A percentile compares a stretch with the other conserved stretches of the same genome.
These are phyloP conservation scores for Claviceps paspali DNA, from an alignment of 2,329 filamentous ascomycete genomes.

Conservation along the genomic window DNA sequence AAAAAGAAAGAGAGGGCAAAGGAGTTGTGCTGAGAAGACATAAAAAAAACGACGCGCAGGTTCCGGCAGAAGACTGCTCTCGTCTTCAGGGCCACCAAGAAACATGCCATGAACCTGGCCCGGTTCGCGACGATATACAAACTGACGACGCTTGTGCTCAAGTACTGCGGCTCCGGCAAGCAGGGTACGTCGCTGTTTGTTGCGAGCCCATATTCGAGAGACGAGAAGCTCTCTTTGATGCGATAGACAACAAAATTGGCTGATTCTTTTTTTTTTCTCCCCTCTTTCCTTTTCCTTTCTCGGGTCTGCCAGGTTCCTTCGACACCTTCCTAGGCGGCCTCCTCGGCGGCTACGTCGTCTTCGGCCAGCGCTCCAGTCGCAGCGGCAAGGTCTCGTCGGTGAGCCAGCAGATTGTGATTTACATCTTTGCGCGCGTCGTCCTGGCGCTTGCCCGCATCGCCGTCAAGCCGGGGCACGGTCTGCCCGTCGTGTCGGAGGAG, in stretches of 20 bases:
- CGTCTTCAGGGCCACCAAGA: slow-evolving; percentile 72
- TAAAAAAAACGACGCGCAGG: no score
- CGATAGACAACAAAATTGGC: no score
- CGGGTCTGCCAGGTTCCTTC: slow-evolving; percentile 56
- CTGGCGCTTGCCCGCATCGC: slow-evolving; percentile 72
- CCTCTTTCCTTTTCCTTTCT: no score
- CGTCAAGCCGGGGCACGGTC: slow-evolving; percentile 46
- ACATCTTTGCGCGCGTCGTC: slow-evolving; percentile 85
- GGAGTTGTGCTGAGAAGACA: no score
- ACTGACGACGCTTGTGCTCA: slow-evolving; percentile 58
- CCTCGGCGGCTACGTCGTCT: slow-evolving; percentile 82
- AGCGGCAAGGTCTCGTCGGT: slow-evolving; percentile 59
- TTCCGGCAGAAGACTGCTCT: slow-evolving; percentile 63
- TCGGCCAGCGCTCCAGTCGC: slow-evolving; percentile 52
- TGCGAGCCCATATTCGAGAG: no score
- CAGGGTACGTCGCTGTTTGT: slow-evolving; percentile 25
- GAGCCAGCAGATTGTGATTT: slow-evolving; percentile 95
- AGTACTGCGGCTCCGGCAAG: slow-evolving; percentile 45
- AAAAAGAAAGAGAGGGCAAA: not conserved
- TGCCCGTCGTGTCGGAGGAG: slow-evolving; percentile 35
- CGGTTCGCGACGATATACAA: slow-evolving; percentile 91
- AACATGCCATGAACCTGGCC: slow-evolving; percentile 83
- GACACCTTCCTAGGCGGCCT: slow-evolving; percentile 80
- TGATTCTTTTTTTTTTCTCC: no score
- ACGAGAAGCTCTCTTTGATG: no score